These are phyloP conservation scores for Zea mays DNA, from an alignment of 176 grass and related monocot genomes.

Conservation along the genomic window Zm-B73-REFERENCE-NAM-5.0 NC_050102.1:125772001-125772500, in stretches of 20 bases:
- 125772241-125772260: background rate
- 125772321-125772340: background rate
- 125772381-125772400: background rate
- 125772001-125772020: too few species aligned
- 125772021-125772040: too few species aligned
- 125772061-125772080: too few species aligned
- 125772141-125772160: too few species aligned
- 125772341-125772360: background rate
- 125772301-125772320: background rate
- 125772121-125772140: too few species aligned
- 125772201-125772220: background rate
- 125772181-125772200: background rate
- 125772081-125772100: too few species aligned
- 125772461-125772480: too few species aligned
- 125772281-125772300: background rate
- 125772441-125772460: too few species aligned
- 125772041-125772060: too few species aligned
- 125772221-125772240: background rate
- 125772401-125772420: background rate
- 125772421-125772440: background rate
- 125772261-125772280: background rate
- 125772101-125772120: too few species aligned
- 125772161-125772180: too few species aligned
- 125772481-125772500: too few species aligned
- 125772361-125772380: background rate